Conservation (phyloP, 352 stramenopile genomes). For the Phytopythium boreale region DNA sequence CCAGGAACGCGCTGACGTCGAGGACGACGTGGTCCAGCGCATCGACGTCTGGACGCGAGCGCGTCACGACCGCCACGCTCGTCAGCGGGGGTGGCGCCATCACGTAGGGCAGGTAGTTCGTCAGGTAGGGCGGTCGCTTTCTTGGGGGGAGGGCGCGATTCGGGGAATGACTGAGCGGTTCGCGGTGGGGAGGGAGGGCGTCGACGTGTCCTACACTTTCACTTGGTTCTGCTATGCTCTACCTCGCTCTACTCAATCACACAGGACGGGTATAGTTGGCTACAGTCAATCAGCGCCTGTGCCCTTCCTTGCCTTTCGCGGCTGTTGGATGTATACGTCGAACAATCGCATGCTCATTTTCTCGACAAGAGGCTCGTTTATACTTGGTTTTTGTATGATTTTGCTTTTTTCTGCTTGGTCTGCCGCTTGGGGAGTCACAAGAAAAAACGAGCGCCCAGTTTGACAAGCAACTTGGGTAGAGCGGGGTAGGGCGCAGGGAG, state of each 20-base stretch:
- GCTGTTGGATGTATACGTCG: background rate
- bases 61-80: slow-evolving; percentile 5
- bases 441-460: background rate
- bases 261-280: background rate
- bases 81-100: background rate
- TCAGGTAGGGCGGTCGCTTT: background rate
- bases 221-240: background rate
- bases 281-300: background rate
- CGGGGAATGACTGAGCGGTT: background rate
- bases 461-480: background rate
- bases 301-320: too few species aligned
- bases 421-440: background rate
- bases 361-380: too few species aligned
- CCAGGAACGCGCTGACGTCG: slow-evolving; percentile 19
- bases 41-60: background rate
- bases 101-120: background rate
- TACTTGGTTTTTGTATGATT: background rate
- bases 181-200: background rate
- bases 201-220: too few species aligned
- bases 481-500: too few species aligned
- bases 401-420: slow-evolving; percentile 3
- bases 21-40: slow-evolving; percentile 15
- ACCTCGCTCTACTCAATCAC: background rate
- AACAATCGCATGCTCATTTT: background rate
- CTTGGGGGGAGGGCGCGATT: background rate